phyloP scores from a whole-genome alignment of 139 green algal genomes.

The Axilococcus clingmanii region DNA sequence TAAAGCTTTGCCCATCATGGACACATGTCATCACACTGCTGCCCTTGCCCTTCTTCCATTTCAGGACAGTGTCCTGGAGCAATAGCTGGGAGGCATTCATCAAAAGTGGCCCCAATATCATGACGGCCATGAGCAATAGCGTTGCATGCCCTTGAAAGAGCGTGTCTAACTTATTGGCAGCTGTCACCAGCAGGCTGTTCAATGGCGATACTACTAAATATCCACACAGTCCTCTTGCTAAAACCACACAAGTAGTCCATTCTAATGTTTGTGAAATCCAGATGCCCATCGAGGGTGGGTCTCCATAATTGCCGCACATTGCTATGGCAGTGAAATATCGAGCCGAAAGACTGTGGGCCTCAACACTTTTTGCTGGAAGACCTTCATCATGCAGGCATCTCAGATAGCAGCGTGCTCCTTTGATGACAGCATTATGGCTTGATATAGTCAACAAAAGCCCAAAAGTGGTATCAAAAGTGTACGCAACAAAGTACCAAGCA shows the following conservation, averaged over 20 bases:
- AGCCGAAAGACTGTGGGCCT: background rate
- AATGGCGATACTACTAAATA: conserved; percentile 12
- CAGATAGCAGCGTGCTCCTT: conserved; percentile 8
- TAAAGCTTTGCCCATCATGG: background rate
- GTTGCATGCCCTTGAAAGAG: conserved; percentile 34
- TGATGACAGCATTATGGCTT: conserved; percentile 29
- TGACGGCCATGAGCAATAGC: conserved; percentile 36
- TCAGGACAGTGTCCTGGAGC: conserved; percentile 6
- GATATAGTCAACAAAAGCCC: conserved; percentile 35
- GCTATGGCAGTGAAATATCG: background rate
- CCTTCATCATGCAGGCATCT: background rate
- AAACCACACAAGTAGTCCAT: conserved; percentile 32
- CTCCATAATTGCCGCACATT: conserved; percentile 43
- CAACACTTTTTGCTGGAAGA: background rate
- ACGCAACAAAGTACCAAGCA: conserved; percentile 45
- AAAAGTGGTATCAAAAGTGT: conserved; percentile 40
- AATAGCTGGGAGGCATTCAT: conserved; percentile 48
- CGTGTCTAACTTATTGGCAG: conserved; percentile 23
- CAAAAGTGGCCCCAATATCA: conserved; percentile 43
- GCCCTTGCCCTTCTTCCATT: background rate
- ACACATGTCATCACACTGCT: background rate
- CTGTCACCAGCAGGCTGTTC: background rate
- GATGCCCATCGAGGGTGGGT: conserved; percentile 14
- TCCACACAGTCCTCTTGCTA: conserved; percentile 22
- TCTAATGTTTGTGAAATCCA: conserved; percentile 40